Evolutionary conservation across 2,329 filamentous ascomycete genomes (phyloP).

Genomic region (Sporothrix brunneoviolacea): DNA sequence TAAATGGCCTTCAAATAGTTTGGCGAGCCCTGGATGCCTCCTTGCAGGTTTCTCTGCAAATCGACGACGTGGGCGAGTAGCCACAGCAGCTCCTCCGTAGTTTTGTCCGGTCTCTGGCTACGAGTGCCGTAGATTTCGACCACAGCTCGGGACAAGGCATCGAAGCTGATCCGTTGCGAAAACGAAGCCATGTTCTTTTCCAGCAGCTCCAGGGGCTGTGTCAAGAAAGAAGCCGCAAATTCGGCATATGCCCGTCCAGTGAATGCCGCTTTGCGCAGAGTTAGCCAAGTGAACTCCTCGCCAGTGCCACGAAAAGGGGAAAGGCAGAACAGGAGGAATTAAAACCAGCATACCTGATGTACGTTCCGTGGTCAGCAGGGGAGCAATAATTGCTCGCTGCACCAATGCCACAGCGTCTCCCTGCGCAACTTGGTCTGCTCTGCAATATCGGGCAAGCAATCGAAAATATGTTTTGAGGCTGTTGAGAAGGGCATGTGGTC

Average conservation of each 20-base stretch:
- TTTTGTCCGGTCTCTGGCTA: constrained; percentile 19
- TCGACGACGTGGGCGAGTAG: constrained; percentile 62
- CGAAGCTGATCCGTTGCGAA: constrained; percentile 31
- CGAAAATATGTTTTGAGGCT: constrained; percentile 19
- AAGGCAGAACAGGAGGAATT: too few species aligned
- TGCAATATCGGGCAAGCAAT: constrained; percentile 16
- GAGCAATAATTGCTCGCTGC: constrained; percentile 17
- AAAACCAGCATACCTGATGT: constrained; percentile 3
- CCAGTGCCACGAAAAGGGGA: too few species aligned
- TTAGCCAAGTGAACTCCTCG: not conserved
- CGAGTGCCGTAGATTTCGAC: constrained; percentile 28
- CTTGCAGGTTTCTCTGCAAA: constrained; percentile 37
- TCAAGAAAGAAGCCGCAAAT: constrained; percentile 34
- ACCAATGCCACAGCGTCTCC: constrained; percentile 12
- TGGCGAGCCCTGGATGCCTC: constrained; percentile 29
- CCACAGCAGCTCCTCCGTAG: constrained; percentile 48
- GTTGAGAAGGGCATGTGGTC: constrained; percentile 15
- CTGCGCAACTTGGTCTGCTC: constrained; percentile 3
- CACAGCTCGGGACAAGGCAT: constrained; percentile 37
- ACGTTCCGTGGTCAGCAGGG: not conserved
- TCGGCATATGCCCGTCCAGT: constrained; percentile 26
- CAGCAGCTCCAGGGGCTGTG: constrained; percentile 32
- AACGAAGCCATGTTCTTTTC: constrained; percentile 34
- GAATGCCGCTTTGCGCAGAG: not conserved
- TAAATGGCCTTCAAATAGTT: constrained; percentile 47